Conservation (phyloP, 805 yeast genomes). For the Metschnikowia hibisci region DNA sequence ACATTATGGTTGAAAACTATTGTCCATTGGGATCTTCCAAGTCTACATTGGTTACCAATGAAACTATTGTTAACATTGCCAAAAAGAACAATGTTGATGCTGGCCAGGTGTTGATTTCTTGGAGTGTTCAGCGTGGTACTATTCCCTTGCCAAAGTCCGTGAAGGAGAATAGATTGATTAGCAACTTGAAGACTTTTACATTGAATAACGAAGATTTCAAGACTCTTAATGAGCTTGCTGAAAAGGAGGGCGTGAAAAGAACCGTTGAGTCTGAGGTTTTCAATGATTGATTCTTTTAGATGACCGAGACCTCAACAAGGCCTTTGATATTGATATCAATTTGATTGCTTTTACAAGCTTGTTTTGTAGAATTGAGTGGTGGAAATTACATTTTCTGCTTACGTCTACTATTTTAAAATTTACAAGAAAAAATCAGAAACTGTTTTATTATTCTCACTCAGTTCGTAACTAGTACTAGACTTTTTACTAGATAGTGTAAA, state of each 20-base stretch:
- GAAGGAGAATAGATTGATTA: constrained; percentile 30
- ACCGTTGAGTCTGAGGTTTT: constrained; percentile 22
- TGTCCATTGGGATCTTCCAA: constrained; percentile 19
- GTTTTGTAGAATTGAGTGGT: too few relatives aligned
- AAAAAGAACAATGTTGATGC: constrained; percentile 16
- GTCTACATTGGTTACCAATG: constrained; percentile 15
- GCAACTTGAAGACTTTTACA: constrained; percentile 34
- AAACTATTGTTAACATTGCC: constrained; percentile 14
- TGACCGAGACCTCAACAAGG: too few relatives aligned
- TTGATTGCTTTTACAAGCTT: too few relatives aligned
- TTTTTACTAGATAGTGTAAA: too few relatives aligned
- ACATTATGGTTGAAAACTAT: constrained; percentile 16
- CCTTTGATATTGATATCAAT: too few relatives aligned
- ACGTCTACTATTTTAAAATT: too few relatives aligned
- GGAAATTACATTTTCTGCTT: too few relatives aligned
- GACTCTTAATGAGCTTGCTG: constrained; percentile 29
- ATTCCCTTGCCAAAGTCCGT: constrained; percentile 20
- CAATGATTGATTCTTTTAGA: too few relatives aligned
- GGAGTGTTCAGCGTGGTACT: constrained; percentile 20
- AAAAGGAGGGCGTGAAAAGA: constrained; percentile 31
- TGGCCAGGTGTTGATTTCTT: constrained; percentile 18
- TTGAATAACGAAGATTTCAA: constrained; percentile 37
- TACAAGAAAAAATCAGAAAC: too few relatives aligned
- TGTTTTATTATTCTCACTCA: too few relatives aligned
- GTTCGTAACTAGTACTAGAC: too few relatives aligned